These are phyloP conservation scores for Dactylellina cionopaga DNA, from an alignment of 2,329 filamentous ascomycete genomes.

Conservation along the genomic window DNA sequence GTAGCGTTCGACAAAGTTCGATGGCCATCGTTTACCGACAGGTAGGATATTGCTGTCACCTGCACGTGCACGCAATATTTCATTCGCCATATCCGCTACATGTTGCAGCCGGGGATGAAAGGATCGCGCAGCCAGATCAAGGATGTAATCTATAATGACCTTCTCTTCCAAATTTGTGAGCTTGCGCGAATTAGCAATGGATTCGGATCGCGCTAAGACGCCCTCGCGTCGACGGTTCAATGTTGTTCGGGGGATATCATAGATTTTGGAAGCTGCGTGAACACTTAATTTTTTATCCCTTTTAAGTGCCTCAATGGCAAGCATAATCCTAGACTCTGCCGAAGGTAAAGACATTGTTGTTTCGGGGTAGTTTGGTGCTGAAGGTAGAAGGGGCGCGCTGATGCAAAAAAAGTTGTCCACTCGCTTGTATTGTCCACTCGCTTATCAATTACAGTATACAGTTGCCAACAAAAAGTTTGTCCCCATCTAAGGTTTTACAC, in stretches of 20 bases:
- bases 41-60: neutral
- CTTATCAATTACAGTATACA: constrained; percentile 4
- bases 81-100: constrained; percentile 2
- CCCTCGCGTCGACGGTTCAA: neutral
- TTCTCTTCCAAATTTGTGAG: neutral
- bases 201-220: neutral
- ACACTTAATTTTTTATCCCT: neutral
- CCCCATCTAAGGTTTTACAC: too few species aligned
- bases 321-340: neutral
- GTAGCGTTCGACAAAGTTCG: neutral
- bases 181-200: constrained; percentile 6
- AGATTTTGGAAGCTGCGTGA: constrained; percentile 8
- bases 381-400: neutral
- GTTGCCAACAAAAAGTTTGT: too few species aligned
- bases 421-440: constrained; percentile 4
- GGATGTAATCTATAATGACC: constrained; percentile 7
- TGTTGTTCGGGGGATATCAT: constrained; percentile 3
- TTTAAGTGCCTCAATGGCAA: constrained; percentile 4
- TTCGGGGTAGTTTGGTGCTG: neutral
- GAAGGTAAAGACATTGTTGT: constrained; percentile 11
- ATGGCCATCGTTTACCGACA: constrained; percentile 2
- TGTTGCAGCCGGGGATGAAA: neutral
- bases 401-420: constrained; percentile 6
- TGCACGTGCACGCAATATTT: constrained; percentile 2
- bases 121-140: neutral